phyloP scores from a whole-genome alignment of 495 filamentous ascomycete species.

The Tetracladium marchalianum region DNA sequence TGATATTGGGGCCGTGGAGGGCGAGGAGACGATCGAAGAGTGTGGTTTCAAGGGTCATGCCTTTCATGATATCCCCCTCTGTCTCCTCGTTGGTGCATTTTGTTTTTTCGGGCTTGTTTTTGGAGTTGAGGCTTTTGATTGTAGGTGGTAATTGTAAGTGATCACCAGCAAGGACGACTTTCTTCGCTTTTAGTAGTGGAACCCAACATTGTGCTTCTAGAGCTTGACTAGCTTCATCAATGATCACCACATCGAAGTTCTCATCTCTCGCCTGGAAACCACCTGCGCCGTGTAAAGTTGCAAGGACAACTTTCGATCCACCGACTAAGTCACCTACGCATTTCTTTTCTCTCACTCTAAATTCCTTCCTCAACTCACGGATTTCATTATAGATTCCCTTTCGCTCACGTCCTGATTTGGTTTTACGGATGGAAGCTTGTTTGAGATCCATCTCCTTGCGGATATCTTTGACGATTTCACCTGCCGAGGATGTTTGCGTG shows the following conservation, averaged over 20 bases:
- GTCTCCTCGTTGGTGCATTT: conserved; percentile 21
- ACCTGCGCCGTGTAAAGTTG: conserved; percentile 88
- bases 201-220: conserved; percentile 98
- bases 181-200: conserved; percentile 68
- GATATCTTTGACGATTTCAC: conserved; percentile 81
- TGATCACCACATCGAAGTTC: conserved; percentile 85
- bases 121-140: conserved; percentile 68
- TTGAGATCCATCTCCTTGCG: conserved; percentile 89
- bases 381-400: conserved; percentile 77
- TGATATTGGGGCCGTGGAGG: conserved; percentile 75
- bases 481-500: conserved; percentile 86
- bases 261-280: conserved; percentile 73
- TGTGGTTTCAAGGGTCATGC: conserved; percentile 66
- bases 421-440: conserved; percentile 81
- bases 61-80: conserved; percentile 25
- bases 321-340: conserved; percentile 69
- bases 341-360: conserved; percentile 68
- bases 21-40: conserved; percentile 82
- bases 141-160: conserved; percentile 93
- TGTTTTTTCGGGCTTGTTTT: conserved; percentile 19
- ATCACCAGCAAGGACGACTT: conserved; percentile 87
- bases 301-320: conserved; percentile 76
- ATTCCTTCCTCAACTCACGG: conserved; percentile 80
- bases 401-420: conserved; percentile 67
- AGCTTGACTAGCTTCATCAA: conserved; percentile 94